phyloP scores from a whole-genome alignment of 257 asterid species.

The Cinchona pubescens region DNA sequence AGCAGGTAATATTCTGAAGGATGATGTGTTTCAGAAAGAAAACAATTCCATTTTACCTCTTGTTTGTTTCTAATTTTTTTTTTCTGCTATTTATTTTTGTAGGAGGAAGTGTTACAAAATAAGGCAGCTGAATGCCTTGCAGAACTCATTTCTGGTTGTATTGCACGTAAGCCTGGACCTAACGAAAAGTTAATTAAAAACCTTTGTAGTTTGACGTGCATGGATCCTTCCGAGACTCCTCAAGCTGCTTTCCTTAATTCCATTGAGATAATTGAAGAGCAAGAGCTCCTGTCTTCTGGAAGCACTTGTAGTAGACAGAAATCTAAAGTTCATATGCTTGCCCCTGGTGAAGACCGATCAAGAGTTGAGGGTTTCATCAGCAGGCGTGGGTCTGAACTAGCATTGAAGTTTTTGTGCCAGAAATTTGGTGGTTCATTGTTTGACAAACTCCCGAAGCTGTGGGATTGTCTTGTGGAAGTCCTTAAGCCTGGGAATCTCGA shows the following conservation, averaged over 20 bases:
- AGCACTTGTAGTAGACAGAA: conserved; percentile 53
- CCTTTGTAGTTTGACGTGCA: conserved; percentile 71
- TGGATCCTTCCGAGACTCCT: conserved; percentile 98
- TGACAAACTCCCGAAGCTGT: conserved; percentile 82
- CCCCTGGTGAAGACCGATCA: conserved; percentile 83
- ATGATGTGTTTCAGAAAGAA: conserved; percentile 2
- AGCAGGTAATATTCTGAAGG: conserved; percentile 57
- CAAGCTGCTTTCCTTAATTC: conserved; percentile 83
- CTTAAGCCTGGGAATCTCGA: conserved; percentile 74
- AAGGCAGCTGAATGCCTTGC: conserved; percentile 96
- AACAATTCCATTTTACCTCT: conserved; percentile 17
- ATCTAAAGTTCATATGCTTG: conserved; percentile 61
- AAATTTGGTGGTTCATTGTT: conserved; percentile 81
- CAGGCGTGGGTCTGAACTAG: conserved; percentile 96
- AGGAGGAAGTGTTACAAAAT: conserved; percentile 95
- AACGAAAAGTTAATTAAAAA: conserved; percentile 92
- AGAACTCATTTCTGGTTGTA: conserved; percentile 82
- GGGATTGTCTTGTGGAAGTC: conserved; percentile 96
- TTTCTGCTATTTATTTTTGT: conserved; percentile 20
- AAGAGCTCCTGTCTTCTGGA: conserved; percentile 75
- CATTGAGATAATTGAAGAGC: conserved; percentile 82
- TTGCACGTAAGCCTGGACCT: conserved; percentile 89
- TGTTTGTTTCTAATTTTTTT: conserved; percentile 28
- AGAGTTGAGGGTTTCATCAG: conserved; percentile 86
- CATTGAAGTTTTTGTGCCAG: conserved; percentile 76